Evolutionary conservation across 2,329 filamentous ascomycete species (phyloP).

Genomic region (Bipolaris cookei): DNA sequence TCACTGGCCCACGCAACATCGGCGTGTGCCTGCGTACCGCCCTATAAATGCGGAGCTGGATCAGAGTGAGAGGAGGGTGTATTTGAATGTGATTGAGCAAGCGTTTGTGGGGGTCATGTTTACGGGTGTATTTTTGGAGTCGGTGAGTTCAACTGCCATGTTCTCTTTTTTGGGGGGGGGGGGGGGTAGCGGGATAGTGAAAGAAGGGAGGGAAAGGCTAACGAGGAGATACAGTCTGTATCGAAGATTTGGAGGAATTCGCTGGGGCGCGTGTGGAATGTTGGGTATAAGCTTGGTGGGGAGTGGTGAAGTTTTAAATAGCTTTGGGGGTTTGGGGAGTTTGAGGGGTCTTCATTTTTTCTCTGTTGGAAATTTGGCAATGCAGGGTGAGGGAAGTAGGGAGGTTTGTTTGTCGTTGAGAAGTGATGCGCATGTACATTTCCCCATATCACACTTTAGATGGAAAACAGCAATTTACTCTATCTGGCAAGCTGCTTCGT

Average conservation of each 20-base stretch:
- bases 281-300: slow-evolving; percentile 61
- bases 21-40: slow-evolving; percentile 57
- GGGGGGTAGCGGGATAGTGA: neutral
- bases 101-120: slow-evolving; percentile 61
- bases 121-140: slow-evolving; percentile 54
- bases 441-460: neutral
- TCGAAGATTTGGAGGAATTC: slow-evolving; percentile 60
- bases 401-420: neutral
- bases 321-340: too few relatives aligned
- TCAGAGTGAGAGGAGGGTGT: slow-evolving; percentile 52
- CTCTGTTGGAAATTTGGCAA: neutral
- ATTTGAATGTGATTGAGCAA: slow-evolving; percentile 53
- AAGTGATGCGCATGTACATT: too few relatives aligned
- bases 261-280: slow-evolving; percentile 56
- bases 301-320: slow-evolving; percentile 50
- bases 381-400: neutral
- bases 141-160: slow-evolving; percentile 44
- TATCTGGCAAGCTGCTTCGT: neutral
- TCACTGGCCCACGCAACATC: slow-evolving; percentile 57
- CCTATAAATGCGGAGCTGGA: slow-evolving; percentile 55
- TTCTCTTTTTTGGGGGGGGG: neutral
- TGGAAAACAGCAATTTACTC: neutral
- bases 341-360: too few relatives aligned
- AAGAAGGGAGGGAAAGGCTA: neutral
- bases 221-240: slow-evolving; percentile 39